phyloP scores from a whole-genome alignment of 2,329 filamentous ascomycete species.

The Ilyonectria destructans region DNA sequence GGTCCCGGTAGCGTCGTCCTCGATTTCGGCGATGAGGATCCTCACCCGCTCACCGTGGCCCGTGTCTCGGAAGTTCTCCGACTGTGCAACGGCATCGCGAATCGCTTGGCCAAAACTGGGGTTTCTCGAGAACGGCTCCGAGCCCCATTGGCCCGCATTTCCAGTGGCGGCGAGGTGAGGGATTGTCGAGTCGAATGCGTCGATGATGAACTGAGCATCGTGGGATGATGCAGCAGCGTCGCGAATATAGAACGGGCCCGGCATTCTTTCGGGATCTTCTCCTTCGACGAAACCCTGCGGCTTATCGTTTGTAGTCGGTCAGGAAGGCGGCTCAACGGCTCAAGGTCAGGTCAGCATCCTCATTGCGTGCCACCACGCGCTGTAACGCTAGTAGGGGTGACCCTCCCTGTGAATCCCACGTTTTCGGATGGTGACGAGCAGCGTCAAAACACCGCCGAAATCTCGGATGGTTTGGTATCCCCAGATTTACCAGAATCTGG shows the following conservation, averaged over 20 bases:
- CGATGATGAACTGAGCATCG: constrained; percentile 51
- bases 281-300: constrained; percentile 10
- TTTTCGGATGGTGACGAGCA: constrained; percentile 33
- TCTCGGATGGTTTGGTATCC: constrained; percentile 13
- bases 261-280: constrained; percentile 36
- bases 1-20: constrained; percentile 25
- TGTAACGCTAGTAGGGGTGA: constrained; percentile 45
- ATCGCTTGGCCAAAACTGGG: constrained; percentile 44
- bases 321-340: constrained; percentile 32
- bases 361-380: constrained; percentile 31
- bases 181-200: constrained; percentile 51
- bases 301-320: constrained; percentile 35
- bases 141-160: constrained; percentile 51
- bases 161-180: constrained; percentile 48
- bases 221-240: constrained; percentile 40
- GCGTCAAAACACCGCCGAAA: constrained; percentile 10
- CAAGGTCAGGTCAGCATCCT: constrained; percentile 37
- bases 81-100: constrained; percentile 41
- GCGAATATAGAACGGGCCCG: constrained; percentile 45
- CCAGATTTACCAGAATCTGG: constrained; percentile 23
- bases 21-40: constrained; percentile 50
- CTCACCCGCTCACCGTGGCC: constrained; percentile 46
- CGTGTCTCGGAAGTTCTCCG: constrained; percentile 44
- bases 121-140: constrained; percentile 45
- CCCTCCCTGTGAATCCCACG: constrained; percentile 34